A percentile compares a stretch with the other conserved stretches of the same genome.
phyloP scores from a whole-genome alignment of 2,329 filamentous ascomycete genomes.

The Spiromastix sp. region DNA sequence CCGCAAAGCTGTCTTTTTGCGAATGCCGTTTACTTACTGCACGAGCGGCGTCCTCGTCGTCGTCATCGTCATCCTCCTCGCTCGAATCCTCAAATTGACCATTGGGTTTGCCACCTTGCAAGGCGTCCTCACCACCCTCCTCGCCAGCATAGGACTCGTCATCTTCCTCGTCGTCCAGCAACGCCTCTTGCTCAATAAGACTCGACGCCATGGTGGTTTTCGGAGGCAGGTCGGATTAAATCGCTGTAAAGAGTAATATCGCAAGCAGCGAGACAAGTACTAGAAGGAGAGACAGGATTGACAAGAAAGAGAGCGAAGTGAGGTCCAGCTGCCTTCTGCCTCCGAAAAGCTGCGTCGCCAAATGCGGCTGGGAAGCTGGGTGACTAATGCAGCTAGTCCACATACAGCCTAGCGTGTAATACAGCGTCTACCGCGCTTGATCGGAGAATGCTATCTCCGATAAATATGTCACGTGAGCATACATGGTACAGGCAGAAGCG shows the following conservation, averaged over 20 bases:
- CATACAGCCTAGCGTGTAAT: not conserved
- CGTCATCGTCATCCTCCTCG: slow-evolving; percentile 85
- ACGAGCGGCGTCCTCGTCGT: slow-evolving; percentile 74
- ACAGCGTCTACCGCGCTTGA: no score
- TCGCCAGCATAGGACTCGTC: slow-evolving; percentile 77
- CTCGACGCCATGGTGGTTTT: slow-evolving; percentile 41
- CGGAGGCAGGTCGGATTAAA: no score
- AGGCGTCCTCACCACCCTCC: slow-evolving; percentile 46
- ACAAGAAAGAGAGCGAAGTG: no score
- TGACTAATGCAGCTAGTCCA: not conserved
- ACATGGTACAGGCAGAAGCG: no score
- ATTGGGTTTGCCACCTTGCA: slow-evolving; percentile 29
- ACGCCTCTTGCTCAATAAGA: slow-evolving; percentile 74
- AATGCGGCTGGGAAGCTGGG: not conserved
- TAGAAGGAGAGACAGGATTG: no score
- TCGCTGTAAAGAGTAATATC: not conserved
- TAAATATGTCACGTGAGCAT: no score
- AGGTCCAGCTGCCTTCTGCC: no score
- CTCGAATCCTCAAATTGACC: slow-evolving; percentile 67
- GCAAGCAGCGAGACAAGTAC: not conserved
- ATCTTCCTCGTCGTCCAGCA: slow-evolving; percentile 75
- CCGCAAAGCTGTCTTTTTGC: slow-evolving; percentile 1
- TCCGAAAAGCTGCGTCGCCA: not conserved
- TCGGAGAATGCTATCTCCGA: no score
- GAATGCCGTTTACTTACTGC: slow-evolving; percentile 43